These are phyloP conservation scores for Metschnikowia cubensis DNA, from an alignment of 805 yeast species.

Conservation along the genomic window DNA sequence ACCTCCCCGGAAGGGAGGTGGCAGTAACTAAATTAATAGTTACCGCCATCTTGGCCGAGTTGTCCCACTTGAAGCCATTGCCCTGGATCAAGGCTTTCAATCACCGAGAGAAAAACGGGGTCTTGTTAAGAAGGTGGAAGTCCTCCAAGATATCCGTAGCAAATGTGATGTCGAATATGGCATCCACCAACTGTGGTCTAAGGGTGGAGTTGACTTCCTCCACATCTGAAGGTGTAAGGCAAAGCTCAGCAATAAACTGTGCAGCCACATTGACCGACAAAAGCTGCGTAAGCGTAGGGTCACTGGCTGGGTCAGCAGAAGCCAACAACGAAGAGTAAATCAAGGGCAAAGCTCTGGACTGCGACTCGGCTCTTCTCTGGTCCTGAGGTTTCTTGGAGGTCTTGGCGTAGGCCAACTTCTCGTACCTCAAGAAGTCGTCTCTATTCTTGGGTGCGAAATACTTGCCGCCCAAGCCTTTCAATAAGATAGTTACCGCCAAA, in stretches of 20 bases:
- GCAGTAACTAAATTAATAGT: too few relatives aligned
- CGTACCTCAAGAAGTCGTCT: constrained; percentile 57
- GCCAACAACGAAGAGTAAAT: constrained; percentile 51
- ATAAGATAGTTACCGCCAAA: too few relatives aligned
- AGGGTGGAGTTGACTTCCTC: constrained; percentile 36
- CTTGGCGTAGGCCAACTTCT: constrained; percentile 49
- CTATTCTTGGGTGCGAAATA: constrained; percentile 70
- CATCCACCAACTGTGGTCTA: constrained; percentile 49
- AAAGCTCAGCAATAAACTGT: constrained; percentile 75
- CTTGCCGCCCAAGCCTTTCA: constrained; percentile 74
- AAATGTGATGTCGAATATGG: constrained; percentile 51
- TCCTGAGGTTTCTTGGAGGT: constrained; percentile 86
- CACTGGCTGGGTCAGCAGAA: constrained; percentile 25
- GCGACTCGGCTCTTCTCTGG: constrained; percentile 68
- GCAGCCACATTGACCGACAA: constrained; percentile 73
- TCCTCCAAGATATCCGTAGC: constrained; percentile 66
- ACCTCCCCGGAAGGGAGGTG: too few relatives aligned
- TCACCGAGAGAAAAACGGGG: constrained; percentile 69
- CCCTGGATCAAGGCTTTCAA: constrained; percentile 77
- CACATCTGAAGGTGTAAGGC: constrained; percentile 51
- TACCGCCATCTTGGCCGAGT: constrained; percentile 27
- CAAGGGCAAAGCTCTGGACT: constrained; percentile 59
- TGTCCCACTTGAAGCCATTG: constrained; percentile 71
- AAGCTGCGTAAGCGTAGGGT: constrained; percentile 45
- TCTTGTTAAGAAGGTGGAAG: constrained; percentile 60